A percentile compares a stretch with the other conserved stretches of the same genome.
phyloP scores from a whole-genome alignment of 192 early-diverging fungal genomes.

The Coemansia sp. region DNA sequence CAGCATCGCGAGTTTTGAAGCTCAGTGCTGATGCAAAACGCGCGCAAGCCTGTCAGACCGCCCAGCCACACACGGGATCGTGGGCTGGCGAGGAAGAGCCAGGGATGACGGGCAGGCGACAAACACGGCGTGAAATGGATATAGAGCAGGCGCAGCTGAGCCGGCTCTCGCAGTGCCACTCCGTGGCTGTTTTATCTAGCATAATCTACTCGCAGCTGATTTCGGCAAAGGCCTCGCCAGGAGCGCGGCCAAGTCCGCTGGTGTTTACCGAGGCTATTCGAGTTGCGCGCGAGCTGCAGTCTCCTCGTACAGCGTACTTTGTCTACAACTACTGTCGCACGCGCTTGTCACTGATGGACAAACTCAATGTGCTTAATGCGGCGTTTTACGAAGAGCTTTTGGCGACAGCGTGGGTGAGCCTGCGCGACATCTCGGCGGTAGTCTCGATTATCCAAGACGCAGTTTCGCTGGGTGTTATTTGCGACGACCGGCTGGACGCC shows the following conservation, averaged over 20 bases:
- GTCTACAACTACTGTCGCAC: constrained; percentile 33
- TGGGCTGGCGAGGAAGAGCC: not conserved
- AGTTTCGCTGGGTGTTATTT: constrained; percentile 19
- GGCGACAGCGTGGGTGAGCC: constrained; percentile 16
- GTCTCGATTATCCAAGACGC: constrained; percentile 25
- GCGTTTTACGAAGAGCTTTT: constrained; percentile 35
- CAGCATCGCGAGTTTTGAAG: constrained; percentile 17
- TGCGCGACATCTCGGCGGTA: constrained; percentile 27
- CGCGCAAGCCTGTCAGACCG: not conserved
- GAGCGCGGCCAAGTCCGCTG: constrained; percentile 20
- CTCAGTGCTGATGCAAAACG: not conserved
- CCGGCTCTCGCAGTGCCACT: constrained; percentile 19
- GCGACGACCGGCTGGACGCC: constrained; percentile 9
- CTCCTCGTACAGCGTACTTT: constrained; percentile 21
- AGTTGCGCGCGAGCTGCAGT: constrained; percentile 24
- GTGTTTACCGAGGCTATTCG: constrained; percentile 31
- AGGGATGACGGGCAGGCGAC: not conserved
- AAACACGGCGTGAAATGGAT: constrained; percentile 3
- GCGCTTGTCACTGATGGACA: constrained; percentile 15
- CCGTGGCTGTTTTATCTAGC: constrained; percentile 15
- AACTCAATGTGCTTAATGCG: constrained; percentile 23
- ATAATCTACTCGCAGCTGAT: constrained; percentile 24
- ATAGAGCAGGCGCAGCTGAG: constrained; percentile 29
- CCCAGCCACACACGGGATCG: not conserved
- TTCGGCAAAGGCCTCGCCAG: not conserved